Base-by-base conservation (phyloP, 2,329 filamentous ascomycete species). In the Fusarium avenaceum region DNA sequence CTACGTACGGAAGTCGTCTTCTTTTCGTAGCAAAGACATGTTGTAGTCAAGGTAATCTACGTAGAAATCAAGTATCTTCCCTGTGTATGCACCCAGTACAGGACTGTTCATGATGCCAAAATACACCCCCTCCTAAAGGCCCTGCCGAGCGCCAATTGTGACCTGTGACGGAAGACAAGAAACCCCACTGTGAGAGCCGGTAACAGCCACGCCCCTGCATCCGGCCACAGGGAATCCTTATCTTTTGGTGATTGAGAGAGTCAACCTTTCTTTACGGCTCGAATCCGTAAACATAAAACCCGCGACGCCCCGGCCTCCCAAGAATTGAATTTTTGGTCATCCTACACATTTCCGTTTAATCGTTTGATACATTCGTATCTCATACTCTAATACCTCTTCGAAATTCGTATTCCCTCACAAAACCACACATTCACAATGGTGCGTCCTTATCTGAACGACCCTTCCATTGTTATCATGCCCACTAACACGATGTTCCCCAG, bases 141-240 rank as follows among this genome's bases (percentile, higher is more conserved):
- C 58, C 38, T 61, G 52, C 47, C 63, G 50, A 55, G n/a, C 38
- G 35, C 65, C 70, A 72, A 72, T 72, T 55, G 49, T 48, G 54
- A 51, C 45, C 52, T 60, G 49, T 64, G 52, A 58, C 57, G 38
- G 54, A 44, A 39, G 32, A 49, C 39, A 20, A 42, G 8, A 17
- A 56, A 59, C 59, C 65, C 65, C 64, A 68, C 65, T 35, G 9
- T 67, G 53, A 28, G 61, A 65, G 67, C 71, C 70, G 68, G 71
- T 70, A 71, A 62, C 72, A 73, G 48, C 60, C 68, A 74, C 72
- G 72, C 72, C 72, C 72, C 72, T 74, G 72, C 72, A 74, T 70
- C 66, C 68, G 72, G 66, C 51, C 66, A 65, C 71, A 71, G 65
- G 57, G 60, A 57, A 50, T 55, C 64, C 72, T 73, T 74, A 72